A percentile compares a stretch with the other conserved stretches of the same genome.
phyloP scores from a whole-genome alignment of 2,329 filamentous ascomycete genomes.

The Calycina marina region DNA sequence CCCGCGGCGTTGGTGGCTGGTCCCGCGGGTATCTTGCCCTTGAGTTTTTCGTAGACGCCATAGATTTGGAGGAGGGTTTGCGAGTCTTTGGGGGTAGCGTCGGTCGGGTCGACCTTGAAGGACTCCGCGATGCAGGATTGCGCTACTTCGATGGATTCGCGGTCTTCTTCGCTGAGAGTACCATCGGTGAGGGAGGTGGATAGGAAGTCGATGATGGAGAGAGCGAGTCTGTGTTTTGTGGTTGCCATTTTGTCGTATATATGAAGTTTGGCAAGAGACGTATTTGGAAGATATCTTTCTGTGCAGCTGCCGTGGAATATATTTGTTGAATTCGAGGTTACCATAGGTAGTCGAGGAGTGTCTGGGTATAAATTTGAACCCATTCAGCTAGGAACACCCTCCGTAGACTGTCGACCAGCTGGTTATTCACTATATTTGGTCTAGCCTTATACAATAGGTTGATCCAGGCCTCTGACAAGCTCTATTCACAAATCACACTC shows the following conservation, averaged over 20 bases:
- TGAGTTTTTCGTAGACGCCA: conserved; percentile 90
- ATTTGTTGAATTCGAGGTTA: too few relatives aligned
- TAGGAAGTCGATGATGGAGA: conserved; percentile 95
- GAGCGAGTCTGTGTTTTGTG: conserved; percentile 66
- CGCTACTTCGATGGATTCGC: conserved; percentile 87
- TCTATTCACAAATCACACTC: too few relatives aligned
- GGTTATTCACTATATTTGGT: too few relatives aligned
- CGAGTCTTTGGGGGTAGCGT: conserved; percentile 65
- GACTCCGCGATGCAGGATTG: conserved; percentile 87
- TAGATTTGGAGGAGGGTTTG: conserved; percentile 88
- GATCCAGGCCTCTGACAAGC: too few relatives aligned
- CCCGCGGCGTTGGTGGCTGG: conserved; percentile 29
- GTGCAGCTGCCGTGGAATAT: too few relatives aligned
- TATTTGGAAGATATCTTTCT: neutral
- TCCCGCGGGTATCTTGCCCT: conserved; percentile 31
- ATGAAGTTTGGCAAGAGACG: neutral
- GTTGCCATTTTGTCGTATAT: conserved; percentile 19
- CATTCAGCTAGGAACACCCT: too few relatives aligned
- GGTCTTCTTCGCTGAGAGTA: conserved; percentile 74
- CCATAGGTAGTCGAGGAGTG: too few relatives aligned
- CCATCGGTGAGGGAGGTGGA: conserved; percentile 73
- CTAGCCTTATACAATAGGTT: too few relatives aligned
- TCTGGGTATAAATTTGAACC: too few relatives aligned
- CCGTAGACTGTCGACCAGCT: too few relatives aligned
- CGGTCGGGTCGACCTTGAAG: conserved; percentile 83